Conservation (phyloP, 2,329 filamentous ascomycete genomes). For the Lasiodiplodia sp. region DNA sequence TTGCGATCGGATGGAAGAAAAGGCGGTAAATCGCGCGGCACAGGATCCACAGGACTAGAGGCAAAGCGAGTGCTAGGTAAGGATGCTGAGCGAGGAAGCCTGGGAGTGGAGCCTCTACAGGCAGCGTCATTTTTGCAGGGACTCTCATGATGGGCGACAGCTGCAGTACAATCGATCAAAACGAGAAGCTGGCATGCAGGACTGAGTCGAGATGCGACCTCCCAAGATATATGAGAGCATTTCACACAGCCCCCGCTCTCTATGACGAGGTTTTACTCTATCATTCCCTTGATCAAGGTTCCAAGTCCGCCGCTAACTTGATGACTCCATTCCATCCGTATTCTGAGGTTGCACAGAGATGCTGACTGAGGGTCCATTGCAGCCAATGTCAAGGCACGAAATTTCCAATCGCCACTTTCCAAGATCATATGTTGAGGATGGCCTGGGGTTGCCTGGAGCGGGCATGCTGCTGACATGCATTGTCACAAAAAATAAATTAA, state of each 20-base stretch:
- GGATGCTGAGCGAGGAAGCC: constrained; percentile 5
- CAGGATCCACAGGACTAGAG: neutral
- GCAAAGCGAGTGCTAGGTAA: neutral
- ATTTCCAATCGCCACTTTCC: neutral
- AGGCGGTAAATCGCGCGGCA: constrained; percentile 19
- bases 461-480: constrained; percentile 7
- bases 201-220: neutral
- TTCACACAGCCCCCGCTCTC: neutral
- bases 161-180: neutral
- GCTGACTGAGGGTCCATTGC: neutral
- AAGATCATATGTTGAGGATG: neutral
- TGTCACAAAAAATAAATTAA: neutral
- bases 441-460: neutral
- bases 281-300: neutral
- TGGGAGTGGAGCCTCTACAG: neutral
- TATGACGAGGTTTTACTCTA: neutral
- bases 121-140: neutral
- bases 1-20: constrained; percentile 29
- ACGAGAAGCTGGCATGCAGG: neutral
- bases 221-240: neutral
- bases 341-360: neutral
- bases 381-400: neutral
- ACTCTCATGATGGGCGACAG: neutral
- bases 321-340: neutral
- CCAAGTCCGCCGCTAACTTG: neutral